A percentile compares a stretch with the other conserved stretches of the same genome.
These are phyloP conservation scores for Geotrichum bryndzae DNA, from an alignment of 1,139 yeast genomes.

Conservation along the genomic window DNA sequence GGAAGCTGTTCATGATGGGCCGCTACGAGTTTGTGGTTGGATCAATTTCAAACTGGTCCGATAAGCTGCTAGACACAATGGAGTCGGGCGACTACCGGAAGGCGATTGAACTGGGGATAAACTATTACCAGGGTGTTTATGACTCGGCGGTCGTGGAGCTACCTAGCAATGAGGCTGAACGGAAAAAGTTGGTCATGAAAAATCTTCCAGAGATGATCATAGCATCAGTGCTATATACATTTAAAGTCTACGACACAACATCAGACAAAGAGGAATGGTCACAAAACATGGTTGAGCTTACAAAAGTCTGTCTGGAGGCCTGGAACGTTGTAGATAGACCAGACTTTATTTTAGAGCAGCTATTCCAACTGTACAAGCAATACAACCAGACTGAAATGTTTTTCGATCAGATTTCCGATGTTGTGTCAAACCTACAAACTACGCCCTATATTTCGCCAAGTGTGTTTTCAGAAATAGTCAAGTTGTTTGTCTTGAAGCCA, in stretches of 20 bases:
- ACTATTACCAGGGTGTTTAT: constrained; percentile 48
- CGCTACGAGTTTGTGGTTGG: constrained; percentile 51
- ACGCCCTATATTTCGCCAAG: constrained; percentile 48
- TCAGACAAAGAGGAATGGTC: background rate
- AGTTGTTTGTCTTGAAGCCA: constrained; percentile 38
- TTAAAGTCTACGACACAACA: constrained; percentile 23
- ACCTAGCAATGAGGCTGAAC: constrained; percentile 41
- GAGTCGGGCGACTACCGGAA: constrained; percentile 44
- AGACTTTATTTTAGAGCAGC: constrained; percentile 43
- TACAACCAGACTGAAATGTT: constrained; percentile 47
- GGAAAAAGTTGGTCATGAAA: constrained; percentile 48
- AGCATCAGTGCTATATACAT: constrained; percentile 44
- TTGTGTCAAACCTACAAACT: constrained; percentile 26
- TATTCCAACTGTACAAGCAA: constrained; percentile 4
- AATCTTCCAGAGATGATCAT: constrained; percentile 53
- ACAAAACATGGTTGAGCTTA: constrained; percentile 23
- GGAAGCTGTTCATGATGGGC: constrained; percentile 47
- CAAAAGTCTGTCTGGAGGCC: constrained; percentile 40
- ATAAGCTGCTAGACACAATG: constrained; percentile 46
- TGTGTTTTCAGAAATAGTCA: constrained; percentile 54
- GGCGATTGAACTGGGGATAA: constrained; percentile 52
- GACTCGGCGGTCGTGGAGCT: constrained; percentile 48
- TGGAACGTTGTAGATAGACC: constrained; percentile 37
- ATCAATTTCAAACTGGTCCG: constrained; percentile 67
- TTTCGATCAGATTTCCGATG: constrained; percentile 47